These are phyloP conservation scores for Sungouiozyma intestinalis DNA, from an alignment of 805 yeast species.

Conservation along the genomic window DNA sequence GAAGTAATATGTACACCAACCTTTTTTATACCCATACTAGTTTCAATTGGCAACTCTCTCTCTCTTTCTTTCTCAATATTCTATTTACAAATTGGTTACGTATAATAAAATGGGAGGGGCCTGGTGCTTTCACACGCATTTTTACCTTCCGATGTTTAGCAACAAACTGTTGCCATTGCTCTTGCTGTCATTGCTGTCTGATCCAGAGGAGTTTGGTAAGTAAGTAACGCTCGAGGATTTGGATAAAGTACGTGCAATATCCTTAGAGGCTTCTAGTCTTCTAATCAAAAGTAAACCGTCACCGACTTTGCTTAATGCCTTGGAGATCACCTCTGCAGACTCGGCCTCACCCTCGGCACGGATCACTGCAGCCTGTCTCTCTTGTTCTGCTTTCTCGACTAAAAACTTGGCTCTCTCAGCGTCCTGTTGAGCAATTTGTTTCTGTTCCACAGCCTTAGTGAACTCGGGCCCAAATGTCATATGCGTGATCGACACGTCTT, in stretches of 20 bases:
- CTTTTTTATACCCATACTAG: background rate
- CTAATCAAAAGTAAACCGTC: slow-evolving; percentile 90
- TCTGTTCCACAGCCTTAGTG: slow-evolving; percentile 97
- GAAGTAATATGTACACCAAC: background rate
- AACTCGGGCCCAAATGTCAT: slow-evolving; percentile 95
- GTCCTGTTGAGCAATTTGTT: slow-evolving; percentile 98
- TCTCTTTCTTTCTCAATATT: slow-evolving; percentile 1
- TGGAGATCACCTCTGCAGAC: slow-evolving; percentile 90
- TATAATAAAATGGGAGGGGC: background rate
- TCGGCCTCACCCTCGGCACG: slow-evolving; percentile 99
- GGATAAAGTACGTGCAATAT: slow-evolving; percentile 83
- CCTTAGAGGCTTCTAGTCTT: slow-evolving; percentile 93
- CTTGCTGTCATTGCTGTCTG: slow-evolving; percentile 27
- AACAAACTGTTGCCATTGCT: slow-evolving; percentile 43
- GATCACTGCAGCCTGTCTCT: slow-evolving; percentile 85
- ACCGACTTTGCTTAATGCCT: slow-evolving; percentile 87
- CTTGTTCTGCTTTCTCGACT: slow-evolving; percentile 96
- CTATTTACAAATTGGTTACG: background rate
- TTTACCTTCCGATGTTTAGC: slow-evolving; percentile 62
- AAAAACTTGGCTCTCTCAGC: slow-evolving; percentile 92
- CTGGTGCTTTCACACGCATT: no score
- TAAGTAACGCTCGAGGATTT: slow-evolving; percentile 78
- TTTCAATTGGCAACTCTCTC: background rate
- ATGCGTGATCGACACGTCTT: slow-evolving; percentile 96
- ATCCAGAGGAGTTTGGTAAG: slow-evolving; percentile 48